These are phyloP conservation scores for Aspergillus uvarum DNA, from an alignment of 2,329 filamentous ascomycete genomes.

Conservation along the genomic window DNA sequence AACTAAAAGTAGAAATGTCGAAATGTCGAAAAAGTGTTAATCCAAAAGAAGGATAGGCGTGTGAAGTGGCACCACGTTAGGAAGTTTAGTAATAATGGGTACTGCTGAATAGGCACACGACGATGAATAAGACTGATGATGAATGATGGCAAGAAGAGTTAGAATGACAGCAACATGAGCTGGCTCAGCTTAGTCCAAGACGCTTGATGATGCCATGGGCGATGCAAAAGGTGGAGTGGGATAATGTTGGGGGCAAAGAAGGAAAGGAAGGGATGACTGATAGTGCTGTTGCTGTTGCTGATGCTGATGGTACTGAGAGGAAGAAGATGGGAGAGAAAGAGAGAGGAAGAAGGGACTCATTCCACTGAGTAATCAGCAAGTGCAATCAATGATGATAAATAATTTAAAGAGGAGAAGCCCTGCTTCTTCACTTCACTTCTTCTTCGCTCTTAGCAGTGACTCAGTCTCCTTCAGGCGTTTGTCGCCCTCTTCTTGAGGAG, in stretches of 20 bases:
- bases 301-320: too few relatives aligned
- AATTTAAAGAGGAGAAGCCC: not conserved
- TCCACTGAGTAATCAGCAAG: not conserved
- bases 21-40: not conserved
- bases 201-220: slow-evolving; percentile 20
- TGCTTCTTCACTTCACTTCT: not conserved
- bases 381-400: slow-evolving; percentile 1
- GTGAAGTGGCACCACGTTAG: slow-evolving; percentile 23
- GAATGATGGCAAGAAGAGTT: not conserved
- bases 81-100: not conserved
- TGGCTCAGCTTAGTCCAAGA: slow-evolving; percentile 8
- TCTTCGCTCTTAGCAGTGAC: not conserved
- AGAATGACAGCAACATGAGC: not conserved
- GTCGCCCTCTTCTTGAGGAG: not conserved
- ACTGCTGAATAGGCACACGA: not conserved
- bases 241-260: slow-evolving; percentile 1
- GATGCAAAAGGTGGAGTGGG: not conserved
- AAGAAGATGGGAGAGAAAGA: not conserved
- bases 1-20: not conserved
- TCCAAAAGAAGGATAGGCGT: slow-evolving; percentile 10
- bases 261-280: slow-evolving; percentile 10
- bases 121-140: slow-evolving; percentile 14
- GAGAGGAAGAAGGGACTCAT: not conserved
- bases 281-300: not conserved
- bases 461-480: not conserved